Percentiles rank a stretch among this genome's conserved stretches.
Conservation (phyloP, 768 basidiomycete genomes). For the Pisolithus sp. region DNA sequence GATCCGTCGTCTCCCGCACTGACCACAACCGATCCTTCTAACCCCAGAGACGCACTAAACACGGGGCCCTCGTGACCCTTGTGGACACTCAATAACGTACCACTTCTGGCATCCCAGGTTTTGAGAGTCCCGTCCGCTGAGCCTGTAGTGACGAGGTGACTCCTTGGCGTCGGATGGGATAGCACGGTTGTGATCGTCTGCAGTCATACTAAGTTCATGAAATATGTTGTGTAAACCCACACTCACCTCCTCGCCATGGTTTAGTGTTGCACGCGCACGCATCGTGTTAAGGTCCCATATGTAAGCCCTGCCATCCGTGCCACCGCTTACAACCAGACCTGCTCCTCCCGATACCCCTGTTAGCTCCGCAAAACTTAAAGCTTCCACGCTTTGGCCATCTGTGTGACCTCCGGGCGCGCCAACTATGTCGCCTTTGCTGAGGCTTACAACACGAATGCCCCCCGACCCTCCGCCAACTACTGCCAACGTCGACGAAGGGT, state of each 20-base stretch:
- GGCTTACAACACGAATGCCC: slow-evolving; percentile 77
- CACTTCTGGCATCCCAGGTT: slow-evolving; percentile 92
- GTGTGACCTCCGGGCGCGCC: slow-evolving; percentile 75
- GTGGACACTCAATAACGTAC: slow-evolving; percentile 69
- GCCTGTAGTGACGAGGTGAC: slow-evolving; percentile 74
- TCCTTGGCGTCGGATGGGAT: slow-evolving; percentile 65
- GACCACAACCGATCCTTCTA: slow-evolving; percentile 66
- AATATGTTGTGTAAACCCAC: neutral
- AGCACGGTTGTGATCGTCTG: slow-evolving; percentile 84
- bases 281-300: slow-evolving; percentile 93
- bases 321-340: slow-evolving; percentile 75
- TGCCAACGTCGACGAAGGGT: slow-evolving; percentile 82
- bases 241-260: slow-evolving; percentile 61
- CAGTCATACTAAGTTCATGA: slow-evolving; percentile 5
- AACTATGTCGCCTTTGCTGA: slow-evolving; percentile 82
- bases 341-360: slow-evolving; percentile 43
- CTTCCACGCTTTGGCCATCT: slow-evolving; percentile 85
- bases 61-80: slow-evolving; percentile 71
- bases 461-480: slow-evolving; percentile 86
- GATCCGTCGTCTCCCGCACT: slow-evolving; percentile 89
- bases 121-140: slow-evolving; percentile 83
- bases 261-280: slow-evolving; percentile 71
- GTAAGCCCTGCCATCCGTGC: slow-evolving; percentile 89
- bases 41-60: slow-evolving; percentile 65
- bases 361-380: slow-evolving; percentile 76